Base-by-base conservation (phyloP, 1,139 yeast species). In the Kodamaea ohmeri region DNA sequence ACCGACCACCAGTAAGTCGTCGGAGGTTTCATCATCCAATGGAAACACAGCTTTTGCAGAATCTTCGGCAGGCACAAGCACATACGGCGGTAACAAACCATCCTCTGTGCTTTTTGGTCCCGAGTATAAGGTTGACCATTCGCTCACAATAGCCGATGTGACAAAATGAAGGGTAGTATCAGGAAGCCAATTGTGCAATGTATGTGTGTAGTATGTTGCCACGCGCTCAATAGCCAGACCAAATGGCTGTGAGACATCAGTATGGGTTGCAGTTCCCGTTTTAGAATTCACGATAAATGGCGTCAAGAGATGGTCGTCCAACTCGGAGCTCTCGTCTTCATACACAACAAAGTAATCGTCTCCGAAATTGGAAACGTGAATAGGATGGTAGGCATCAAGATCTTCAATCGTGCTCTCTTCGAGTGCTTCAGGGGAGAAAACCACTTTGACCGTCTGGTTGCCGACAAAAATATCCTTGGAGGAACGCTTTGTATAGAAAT, bases 1-100 rank as follows among this genome's bases (percentile, higher is more conserved):
- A 2, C 96, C 96, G 15, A 84, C 63, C 0, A 90, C 80, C 1
- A 85, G 75, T 4, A 84, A 73, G 52, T 86, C 95, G 36, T 76
- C 83, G 27, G 74, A 78, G 0, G 80, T 62, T 1, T 72, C 81
- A 12, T 76, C 80, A 53, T 76, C 76, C 46, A 86, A 65, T 1
- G 96, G 95, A 46, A 86, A 66, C 11, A 76, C 73, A 0, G 95
- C 92, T 37, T 85, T 71, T 46, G 77, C 78, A 3, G 80, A 66
- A 52, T 88, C 96, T 48, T 83, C 85, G 3, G 73, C 58, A 16
- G 81, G 78, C n/a, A 36, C 36, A 8, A 41, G 14, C 25, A 55
- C 61, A 30, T 69, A 16, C 11, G 22, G 25, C 6, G 22, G 6
- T n/a, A 9, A 4, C 11, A 24, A 33, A 9, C 21, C 28, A 14